Evolutionary conservation across 2,329 filamentous ascomycete species (phyloP).

Genomic region (Colletotrichum destructivum): DNA sequence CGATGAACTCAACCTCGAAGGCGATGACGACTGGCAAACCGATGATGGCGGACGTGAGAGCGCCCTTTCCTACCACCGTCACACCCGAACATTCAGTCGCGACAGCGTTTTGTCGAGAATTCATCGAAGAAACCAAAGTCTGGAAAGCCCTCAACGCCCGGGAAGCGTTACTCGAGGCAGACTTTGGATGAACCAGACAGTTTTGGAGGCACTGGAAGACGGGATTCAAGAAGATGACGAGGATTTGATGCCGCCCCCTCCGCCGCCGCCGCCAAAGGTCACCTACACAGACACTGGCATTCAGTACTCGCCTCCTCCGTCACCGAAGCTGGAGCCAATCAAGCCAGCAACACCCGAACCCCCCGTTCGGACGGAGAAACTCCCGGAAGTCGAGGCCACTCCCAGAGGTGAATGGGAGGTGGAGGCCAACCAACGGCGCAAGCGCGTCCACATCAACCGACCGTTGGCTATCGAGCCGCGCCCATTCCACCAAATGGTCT

Average conservation of each 20-base stretch:
- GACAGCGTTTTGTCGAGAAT: slow-evolving; percentile 67
- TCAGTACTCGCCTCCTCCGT: slow-evolving; percentile 88
- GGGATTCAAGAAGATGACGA: slow-evolving; percentile 67
- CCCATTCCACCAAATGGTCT: slow-evolving; percentile 70
- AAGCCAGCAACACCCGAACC: slow-evolving; percentile 63
- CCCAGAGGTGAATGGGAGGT: slow-evolving; percentile 70
- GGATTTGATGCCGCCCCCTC: slow-evolving; percentile 45
- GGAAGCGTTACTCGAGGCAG: slow-evolving; percentile 69
- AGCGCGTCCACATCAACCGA: slow-evolving; percentile 72
- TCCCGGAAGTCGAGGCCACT: slow-evolving; percentile 60
- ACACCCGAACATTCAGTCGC: slow-evolving; percentile 69
- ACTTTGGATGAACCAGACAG: slow-evolving; percentile 67
- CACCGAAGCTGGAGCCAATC: slow-evolving; percentile 68
- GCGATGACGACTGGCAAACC: slow-evolving; percentile 80
- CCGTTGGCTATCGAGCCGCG: slow-evolving; percentile 65
- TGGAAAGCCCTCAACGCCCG: slow-evolving; percentile 70
- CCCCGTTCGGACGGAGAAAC: slow-evolving; percentile 53
- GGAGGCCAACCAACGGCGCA: slow-evolving; percentile 78
- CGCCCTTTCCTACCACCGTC: slow-evolving; percentile 66
- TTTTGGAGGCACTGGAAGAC: slow-evolving; percentile 70
- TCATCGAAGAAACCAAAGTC: slow-evolving; percentile 71
- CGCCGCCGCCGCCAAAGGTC: slow-evolving; percentile 54
- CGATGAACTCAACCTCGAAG: slow-evolving; percentile 90
- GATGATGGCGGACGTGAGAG: slow-evolving; percentile 80
- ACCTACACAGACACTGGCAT: slow-evolving; percentile 82